Evolutionary conservation across 257 asterid species (phyloP), one percentile per base, ranked within the genome.

Genomic region (Scutellaria minor): DNA sequence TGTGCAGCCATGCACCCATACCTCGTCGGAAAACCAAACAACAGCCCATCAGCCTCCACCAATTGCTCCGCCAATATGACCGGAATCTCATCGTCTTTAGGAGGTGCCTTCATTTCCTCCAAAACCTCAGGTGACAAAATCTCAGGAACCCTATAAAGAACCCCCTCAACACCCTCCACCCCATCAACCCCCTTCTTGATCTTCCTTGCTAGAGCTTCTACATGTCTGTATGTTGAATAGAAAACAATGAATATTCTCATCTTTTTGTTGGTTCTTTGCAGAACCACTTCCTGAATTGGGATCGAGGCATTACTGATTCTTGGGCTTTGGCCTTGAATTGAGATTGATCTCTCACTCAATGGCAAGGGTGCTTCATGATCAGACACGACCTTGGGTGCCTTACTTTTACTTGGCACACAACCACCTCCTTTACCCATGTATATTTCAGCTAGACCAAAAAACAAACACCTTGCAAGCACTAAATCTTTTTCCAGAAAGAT

Each of bases 381-480:
- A 13, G 88, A 12, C 54, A 69, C 76, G n/a, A 10, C 82, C 31
- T 37, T 5, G 45, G 83, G 39, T 54, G 74, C 35, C 78, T 75
- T 80, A 37, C 59, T 77, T 60, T 87, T 85, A 73, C 93, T 87
- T 5, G 84, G 90, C 5, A 80, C 8, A 75, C 93, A 87, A 9
- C 90, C 93, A 54, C 90, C 89, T 41, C 93, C 93, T 82, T 85
- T 87, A 72, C 93, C 93, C 93, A 87, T 87, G 1, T 35, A n/a
- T 58, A 13, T 27, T 11, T 56, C 64, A 66, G 35, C 56, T 42
- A 11, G 9, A 13, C 78, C 55, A 75, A 48, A 54, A 58, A 58
- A 41, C 57, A 68, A 58, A 37, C 55, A 64, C 12, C 69, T 20
- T 52, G 39, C 9, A 10, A 37, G 48, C 10, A 37, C 63, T 12